Evolutionary conservation across 2,329 filamentous ascomycete genomes (phyloP), one percentile per base, ranked within the genome.

Genomic region (Pseudogymnoascus sp.): DNA sequence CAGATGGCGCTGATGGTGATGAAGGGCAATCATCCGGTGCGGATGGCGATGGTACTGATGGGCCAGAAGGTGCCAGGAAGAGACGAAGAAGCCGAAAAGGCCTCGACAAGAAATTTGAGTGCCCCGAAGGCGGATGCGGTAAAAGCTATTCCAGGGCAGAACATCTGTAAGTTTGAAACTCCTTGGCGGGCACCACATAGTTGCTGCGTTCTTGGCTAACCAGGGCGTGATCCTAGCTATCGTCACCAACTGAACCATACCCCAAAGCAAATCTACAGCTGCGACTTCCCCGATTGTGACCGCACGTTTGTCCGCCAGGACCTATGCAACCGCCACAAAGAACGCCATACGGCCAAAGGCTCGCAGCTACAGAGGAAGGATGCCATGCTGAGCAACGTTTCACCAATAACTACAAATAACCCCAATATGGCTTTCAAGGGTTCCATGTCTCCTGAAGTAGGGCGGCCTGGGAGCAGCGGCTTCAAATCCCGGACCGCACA

Each of bases 71-170:
- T 25, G 65, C 69, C 1, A 67, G 77, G 60, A 81, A 91, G 74
- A 78, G 87, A 62, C 78, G 88, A 66, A 77, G 88, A 61, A 91
- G 88, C 74, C 83, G 89, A 65, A 91, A 91, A 72, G 88, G 87
- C 2, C 76, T 90, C 39, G 89, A 91, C 72, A 92, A 91, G 76
- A 85, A 86, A 70, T 93, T 91, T 65, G 87, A 89, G 69, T 99
- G 94, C 71, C 87, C 88, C 4, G 85, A 91, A 63, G 86, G 90
- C 65, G 90, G 88, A 38, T 99, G 94, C 70, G 92, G 91, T 39
- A 99, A 97, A 79, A 95, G 88, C 72, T 99, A 99, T 73, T 97
- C 93, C 25, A 84, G 94, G 71, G 93, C 94, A 7, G 94, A 97
- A 75, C 94, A 99, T 78, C 79, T 99, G 77, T 97, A 83, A 80